Conservation (phyloP, 2,329 filamentous ascomycete species). For the Juglanconis oblonga region DNA sequence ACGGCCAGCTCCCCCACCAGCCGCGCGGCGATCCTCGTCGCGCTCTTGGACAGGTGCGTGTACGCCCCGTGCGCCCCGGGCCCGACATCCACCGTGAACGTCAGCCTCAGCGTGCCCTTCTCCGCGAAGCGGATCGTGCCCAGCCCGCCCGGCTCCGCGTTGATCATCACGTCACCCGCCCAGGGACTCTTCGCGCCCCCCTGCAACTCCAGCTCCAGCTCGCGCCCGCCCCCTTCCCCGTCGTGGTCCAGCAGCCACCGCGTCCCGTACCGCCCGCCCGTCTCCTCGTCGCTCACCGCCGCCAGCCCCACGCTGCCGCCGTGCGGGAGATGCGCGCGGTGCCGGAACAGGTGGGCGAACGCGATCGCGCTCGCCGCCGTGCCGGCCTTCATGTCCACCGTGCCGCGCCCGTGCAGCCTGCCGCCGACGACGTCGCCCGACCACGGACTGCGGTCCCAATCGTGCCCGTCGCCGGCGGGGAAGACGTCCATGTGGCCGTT, state of each 20-base stretch:
- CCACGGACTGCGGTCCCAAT: slow-evolving; percentile 36
- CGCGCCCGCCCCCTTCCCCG: slow-evolving; percentile 23
- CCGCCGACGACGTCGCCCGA: slow-evolving; percentile 32
- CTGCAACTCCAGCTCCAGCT: slow-evolving; percentile 23
- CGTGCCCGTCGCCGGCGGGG: slow-evolving; percentile 30
- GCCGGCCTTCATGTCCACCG: slow-evolving; percentile 42
- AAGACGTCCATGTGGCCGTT: slow-evolving; percentile 43
- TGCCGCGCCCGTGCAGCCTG: slow-evolving; percentile 34
- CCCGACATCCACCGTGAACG: slow-evolving; percentile 30
- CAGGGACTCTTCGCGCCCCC: slow-evolving; percentile 28
- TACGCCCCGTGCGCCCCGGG: slow-evolving; percentile 37
- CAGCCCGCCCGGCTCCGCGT: slow-evolving; percentile 34
- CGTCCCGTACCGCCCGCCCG: slow-evolving; percentile 34
- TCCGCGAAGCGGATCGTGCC: slow-evolving; percentile 38
- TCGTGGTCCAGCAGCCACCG: slow-evolving; percentile 32
- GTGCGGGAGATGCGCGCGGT: slow-evolving; percentile 19
- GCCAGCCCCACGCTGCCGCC: slow-evolving; percentile 26
- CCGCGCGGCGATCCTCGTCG: slow-evolving; percentile 31
- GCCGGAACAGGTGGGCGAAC: slow-evolving; percentile 29
- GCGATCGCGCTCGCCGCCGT: slow-evolving; percentile 38
- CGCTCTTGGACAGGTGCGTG: slow-evolving; percentile 35
- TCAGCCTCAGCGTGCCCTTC: slow-evolving; percentile 39
- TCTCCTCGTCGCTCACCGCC: slow-evolving; percentile 38
- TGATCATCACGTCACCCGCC: slow-evolving; percentile 36
- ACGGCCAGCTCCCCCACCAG: slow-evolving; percentile 5